Evolutionary conservation across 1,284 basidiomycete species (phyloP).

Genomic region (Anthracocystis panici-leucophaei): DNA sequence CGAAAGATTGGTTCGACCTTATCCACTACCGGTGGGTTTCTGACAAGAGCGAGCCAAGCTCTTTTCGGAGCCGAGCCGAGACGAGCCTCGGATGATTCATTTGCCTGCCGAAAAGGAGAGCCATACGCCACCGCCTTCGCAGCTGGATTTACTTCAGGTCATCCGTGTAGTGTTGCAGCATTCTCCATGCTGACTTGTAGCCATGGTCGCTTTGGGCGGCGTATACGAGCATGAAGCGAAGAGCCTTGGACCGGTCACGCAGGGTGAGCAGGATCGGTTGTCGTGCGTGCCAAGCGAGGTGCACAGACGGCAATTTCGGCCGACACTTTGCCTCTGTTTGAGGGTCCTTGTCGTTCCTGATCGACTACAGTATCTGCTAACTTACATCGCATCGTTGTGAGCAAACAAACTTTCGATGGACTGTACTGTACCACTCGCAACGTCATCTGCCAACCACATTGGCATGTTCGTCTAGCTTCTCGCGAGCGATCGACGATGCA

Average conservation of each 20-base stretch:
- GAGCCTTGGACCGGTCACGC: not conserved
- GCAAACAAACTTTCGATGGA: too few species aligned
- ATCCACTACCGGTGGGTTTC: not conserved
- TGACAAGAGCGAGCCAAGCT: not conserved
- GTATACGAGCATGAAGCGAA: too few species aligned
- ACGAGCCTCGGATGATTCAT: not conserved
- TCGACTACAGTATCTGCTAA: too few species aligned
- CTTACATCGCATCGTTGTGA: not conserved
- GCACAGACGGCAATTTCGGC: not conserved
- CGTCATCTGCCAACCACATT: not conserved
- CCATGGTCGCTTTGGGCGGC: too few species aligned
- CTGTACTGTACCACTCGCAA: not conserved
- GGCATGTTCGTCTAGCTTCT: not conserved
- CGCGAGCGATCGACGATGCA: not conserved
- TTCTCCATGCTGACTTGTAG: too few species aligned
- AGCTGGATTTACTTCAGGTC: not conserved
- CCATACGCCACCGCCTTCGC: not conserved
- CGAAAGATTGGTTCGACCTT: not conserved
- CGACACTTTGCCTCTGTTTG: too few species aligned
- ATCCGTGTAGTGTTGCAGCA: not conserved
- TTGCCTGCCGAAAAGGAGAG: not conserved
- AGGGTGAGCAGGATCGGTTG: too few species aligned
- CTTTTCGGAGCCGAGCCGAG: not conserved
- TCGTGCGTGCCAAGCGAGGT: slow-evolving; percentile 1
- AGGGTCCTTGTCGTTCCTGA: slow-evolving; percentile 5